Evolutionary conservation across 352 stramenopile genomes (phyloP).

Genomic region (Thraustochytrium striatum): DNA sequence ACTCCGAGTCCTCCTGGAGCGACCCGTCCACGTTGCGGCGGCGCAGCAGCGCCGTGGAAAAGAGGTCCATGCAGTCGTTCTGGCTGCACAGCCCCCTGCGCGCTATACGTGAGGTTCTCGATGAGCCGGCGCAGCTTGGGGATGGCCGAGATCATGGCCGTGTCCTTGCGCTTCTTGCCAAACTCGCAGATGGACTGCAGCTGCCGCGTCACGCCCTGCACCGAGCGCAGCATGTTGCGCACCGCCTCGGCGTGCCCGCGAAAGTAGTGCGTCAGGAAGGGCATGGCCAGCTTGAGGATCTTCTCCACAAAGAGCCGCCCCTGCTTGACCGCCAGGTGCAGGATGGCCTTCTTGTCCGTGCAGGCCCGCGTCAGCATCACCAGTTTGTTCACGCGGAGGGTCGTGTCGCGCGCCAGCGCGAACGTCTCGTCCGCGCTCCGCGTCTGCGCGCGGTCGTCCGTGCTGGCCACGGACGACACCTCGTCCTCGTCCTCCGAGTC

Average conservation of each 20-base stretch:
- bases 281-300: conserved; percentile 33
- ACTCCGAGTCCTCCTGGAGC: background rate
- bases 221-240: background rate
- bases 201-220: conserved; percentile 39
- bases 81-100: conserved; percentile 16
- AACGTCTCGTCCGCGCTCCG: background rate
- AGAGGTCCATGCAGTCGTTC: background rate
- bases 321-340: conserved; percentile 6
- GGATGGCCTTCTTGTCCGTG: conserved; percentile 5
- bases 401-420: background rate
- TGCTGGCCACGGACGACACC: background rate
- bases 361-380: conserved; percentile 29
- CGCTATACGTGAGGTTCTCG: conserved; percentile 6
- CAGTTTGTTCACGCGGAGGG: background rate
- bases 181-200: conserved; percentile 44
- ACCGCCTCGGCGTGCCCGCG: background rate
- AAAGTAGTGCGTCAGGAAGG: conserved; percentile 13
- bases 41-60: conserved; percentile 29
- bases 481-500: background rate
- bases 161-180: conserved; percentile 17
- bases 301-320: conserved; percentile 14
- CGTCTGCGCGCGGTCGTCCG: background rate
- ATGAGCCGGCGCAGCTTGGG: conserved; percentile 36
- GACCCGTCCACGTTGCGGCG: conserved; percentile 42
- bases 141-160: background rate